These are phyloP conservation scores for Epichloe glyceriae DNA, from an alignment of 2,329 filamentous ascomycete genomes.

Conservation along the genomic window DNA sequence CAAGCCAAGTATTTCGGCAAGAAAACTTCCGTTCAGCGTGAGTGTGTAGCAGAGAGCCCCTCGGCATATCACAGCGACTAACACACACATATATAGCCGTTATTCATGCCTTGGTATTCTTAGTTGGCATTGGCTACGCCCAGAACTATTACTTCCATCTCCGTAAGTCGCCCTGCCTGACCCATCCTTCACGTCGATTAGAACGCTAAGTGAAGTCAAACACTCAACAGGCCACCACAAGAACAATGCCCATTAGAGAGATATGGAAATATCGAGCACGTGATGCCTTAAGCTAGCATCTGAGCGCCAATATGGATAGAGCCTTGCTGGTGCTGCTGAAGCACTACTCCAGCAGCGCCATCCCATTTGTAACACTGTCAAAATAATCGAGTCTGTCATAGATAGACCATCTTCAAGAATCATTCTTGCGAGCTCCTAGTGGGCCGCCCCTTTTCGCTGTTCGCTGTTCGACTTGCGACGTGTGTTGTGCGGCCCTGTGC, in stretches of 20 bases:
- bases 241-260: conserved; percentile 91
- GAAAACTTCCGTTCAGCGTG: conserved; percentile 79
- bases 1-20: conserved; percentile 90
- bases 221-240: conserved; percentile 83
- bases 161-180: conserved; percentile 50
- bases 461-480: not conserved
- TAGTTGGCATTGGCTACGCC: conserved; percentile 77
- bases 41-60: conserved; percentile 46
- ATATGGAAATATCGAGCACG: not conserved
- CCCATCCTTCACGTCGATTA: not conserved
- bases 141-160: conserved; percentile 99
- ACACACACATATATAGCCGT: conserved; percentile 48
- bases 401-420: not conserved
- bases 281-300: not conserved
- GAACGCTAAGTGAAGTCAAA: not conserved
- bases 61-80: conserved; percentile 15
- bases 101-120: conserved; percentile 67
- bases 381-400: not conserved
- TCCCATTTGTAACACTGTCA: conserved; percentile 4
- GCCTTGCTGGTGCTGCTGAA: conserved; percentile 17
- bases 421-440: not conserved
- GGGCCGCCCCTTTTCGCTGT: not conserved
- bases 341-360: not conserved
- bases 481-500: no score
- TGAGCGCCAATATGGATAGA: conserved; percentile 29